These are phyloP conservation scores for Hypoxylon sp. DNA, from an alignment of 2,329 filamentous ascomycete genomes.

Conservation along the genomic window DNA sequence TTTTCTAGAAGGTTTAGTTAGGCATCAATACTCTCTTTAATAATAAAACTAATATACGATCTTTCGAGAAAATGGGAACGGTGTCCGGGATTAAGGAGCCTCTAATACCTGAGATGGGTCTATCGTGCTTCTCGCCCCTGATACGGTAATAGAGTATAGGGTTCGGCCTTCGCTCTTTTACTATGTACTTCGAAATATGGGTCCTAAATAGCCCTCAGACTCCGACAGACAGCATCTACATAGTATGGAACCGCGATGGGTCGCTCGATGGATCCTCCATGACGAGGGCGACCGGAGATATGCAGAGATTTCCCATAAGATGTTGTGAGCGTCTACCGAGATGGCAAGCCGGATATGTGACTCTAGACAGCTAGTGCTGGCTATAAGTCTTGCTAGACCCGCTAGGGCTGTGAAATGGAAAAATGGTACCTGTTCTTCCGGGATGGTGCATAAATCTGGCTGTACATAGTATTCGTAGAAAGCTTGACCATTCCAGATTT, in stretches of 20 bases:
- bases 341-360: slow-evolving; percentile 14
- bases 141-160: slow-evolving; percentile 24
- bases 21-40: slow-evolving; percentile 28
- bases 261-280: slow-evolving; percentile 20
- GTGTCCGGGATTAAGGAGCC: slow-evolving; percentile 30
- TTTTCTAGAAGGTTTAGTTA: slow-evolving; percentile 6
- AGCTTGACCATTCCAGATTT: slow-evolving; percentile 33
- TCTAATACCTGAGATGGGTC: slow-evolving; percentile 16
- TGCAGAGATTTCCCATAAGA: slow-evolving; percentile 24
- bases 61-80: slow-evolving; percentile 17
- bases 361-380: slow-evolving; percentile 6
- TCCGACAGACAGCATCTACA: not conserved
- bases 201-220: slow-evolving; percentile 17
- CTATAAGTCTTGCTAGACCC: not conserved
- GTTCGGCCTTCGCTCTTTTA: slow-evolving; percentile 40
- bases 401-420: slow-evolving; percentile 7
- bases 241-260: not conserved
- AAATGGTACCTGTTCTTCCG: slow-evolving; percentile 13
- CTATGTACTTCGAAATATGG: slow-evolving; percentile 31
- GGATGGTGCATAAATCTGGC: slow-evolving; percentile 35
- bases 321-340: slow-evolving; percentile 12
- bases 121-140: not conserved
- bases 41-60: slow-evolving; percentile 25
- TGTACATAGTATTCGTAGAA: slow-evolving; percentile 23
- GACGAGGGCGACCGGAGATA: slow-evolving; percentile 30